These are phyloP conservation scores for Kodamaea suecica DNA, from an alignment of 1,139 yeast species.

Conservation along the genomic window DNA sequence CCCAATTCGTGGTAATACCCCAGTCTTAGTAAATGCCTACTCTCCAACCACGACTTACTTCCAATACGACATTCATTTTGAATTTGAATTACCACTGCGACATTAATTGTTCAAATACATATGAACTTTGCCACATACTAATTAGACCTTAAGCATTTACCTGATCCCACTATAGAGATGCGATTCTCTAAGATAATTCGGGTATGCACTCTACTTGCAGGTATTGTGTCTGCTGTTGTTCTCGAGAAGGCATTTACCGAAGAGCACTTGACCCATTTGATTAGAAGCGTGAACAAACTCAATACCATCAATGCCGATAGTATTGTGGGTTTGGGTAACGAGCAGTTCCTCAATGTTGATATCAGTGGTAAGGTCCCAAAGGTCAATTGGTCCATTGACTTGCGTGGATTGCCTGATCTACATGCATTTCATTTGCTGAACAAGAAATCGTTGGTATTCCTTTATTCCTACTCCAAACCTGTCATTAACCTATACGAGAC, in stretches of 20 bases:
- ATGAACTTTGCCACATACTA: not conserved
- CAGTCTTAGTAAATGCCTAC: too few relatives aligned
- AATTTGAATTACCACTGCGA: too few relatives aligned
- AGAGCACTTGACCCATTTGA: slow-evolving; percentile 29
- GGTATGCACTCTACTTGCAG: slow-evolving; percentile 2
- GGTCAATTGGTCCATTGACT: slow-evolving; percentile 20
- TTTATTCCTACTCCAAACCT: slow-evolving; percentile 12
- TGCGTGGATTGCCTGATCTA: slow-evolving; percentile 12
- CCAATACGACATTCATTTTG: too few relatives aligned
- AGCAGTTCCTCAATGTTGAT: slow-evolving; percentile 26
- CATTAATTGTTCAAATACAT: too few relatives aligned
- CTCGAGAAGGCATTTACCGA: slow-evolving; percentile 38
- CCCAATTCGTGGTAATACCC: too few relatives aligned
- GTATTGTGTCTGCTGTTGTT: slow-evolving; percentile 21
- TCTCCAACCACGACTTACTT: too few relatives aligned
- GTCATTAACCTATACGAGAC: slow-evolving; percentile 18
- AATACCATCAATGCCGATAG: slow-evolving; percentile 18
- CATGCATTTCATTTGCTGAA: slow-evolving; percentile 11
- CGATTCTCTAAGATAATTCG: slow-evolving; percentile 28
- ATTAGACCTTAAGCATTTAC: too few relatives aligned
- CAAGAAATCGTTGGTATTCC: slow-evolving; percentile 14
- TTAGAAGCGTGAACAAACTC: slow-evolving; percentile 15
- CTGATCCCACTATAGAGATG: slow-evolving; percentile 23
- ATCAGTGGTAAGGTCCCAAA: slow-evolving; percentile 5
- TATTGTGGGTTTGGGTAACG: slow-evolving; percentile 27